Evolutionary conservation across 352 stramenopile species (phyloP).

Genomic region (Globisporangium apiculatum): DNA sequence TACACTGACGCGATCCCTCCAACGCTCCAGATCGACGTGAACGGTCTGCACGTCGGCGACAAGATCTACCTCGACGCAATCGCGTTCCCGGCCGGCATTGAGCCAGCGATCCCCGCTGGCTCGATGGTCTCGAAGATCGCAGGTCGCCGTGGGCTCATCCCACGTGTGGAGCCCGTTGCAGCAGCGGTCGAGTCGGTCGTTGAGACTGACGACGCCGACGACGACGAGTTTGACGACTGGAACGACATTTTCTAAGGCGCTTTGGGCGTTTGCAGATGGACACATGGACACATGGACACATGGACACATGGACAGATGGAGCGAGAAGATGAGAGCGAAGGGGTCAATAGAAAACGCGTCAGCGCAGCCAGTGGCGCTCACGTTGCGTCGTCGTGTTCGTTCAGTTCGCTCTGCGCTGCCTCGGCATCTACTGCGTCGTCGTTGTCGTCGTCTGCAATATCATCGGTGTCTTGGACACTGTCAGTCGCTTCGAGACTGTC

Average conservation of each 20-base stretch:
- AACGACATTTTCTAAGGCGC: slow-evolving; percentile 81
- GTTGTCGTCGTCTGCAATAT: background rate
- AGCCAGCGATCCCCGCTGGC: slow-evolving; percentile 46
- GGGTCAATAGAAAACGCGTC: slow-evolving; percentile 7
- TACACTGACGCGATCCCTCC: slow-evolving; percentile 68
- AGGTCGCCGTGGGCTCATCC: slow-evolving; percentile 79
- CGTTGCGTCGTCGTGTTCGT: background rate
- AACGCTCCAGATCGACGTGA: slow-evolving; percentile 80
- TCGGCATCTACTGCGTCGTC: background rate
- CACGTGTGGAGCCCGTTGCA: slow-evolving; percentile 52
- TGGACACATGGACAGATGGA: background rate
- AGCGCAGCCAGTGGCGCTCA: background rate
- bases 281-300: slow-evolving; percentile 10
- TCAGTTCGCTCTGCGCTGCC: slow-evolving; percentile 1
- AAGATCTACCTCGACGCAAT: slow-evolving; percentile 76
- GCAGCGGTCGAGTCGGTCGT: slow-evolving; percentile 63
- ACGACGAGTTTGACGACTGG: slow-evolving; percentile 84
- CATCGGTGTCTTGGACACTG: background rate
- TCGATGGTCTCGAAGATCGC: slow-evolving; percentile 83
- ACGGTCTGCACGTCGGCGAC: slow-evolving; percentile 81
- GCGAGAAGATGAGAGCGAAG: background rate
- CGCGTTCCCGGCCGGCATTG: slow-evolving; percentile 68
- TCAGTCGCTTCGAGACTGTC: background rate
- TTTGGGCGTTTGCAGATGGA: background rate
- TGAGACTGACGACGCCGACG: slow-evolving; percentile 45